Base-by-base conservation (phyloP, 345 rosid genomes). In the Syzygium oleosum region DNA sequence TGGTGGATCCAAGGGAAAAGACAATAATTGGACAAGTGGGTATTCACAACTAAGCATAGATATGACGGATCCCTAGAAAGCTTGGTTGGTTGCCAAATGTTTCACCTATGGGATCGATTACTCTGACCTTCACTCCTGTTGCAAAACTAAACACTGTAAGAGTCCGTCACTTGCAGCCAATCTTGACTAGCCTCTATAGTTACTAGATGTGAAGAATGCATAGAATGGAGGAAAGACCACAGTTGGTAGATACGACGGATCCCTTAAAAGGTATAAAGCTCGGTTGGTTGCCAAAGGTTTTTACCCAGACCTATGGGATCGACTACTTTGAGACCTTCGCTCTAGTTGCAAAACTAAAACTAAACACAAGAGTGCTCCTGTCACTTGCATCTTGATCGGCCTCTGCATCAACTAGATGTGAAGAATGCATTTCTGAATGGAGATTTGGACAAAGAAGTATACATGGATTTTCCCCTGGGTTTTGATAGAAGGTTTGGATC, bases 351-450 rank as follows among this genome's bases (percentile, higher is more conserved):
- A 84, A 84, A 54, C 52, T 51, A 51, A 3, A 34, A 34, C 38
- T 53, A 10, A 43, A 25, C 9, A 68, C 54, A 7, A 34, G 73
- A 14, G 51, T 49, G 68, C 43, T 87, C 13, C 85, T 87, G 16
- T 11, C 86, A 9, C 12, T 78, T 12, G 79, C 29, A 22, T n/a
- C 43, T 41, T 43, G 46, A 43, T 5, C 46, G 4, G 46, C 46
- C 46, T 43, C 6, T 43, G 1, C 1, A 43, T 1, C 46, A 4
- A 43, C 46, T 43, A 6, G 4, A 43, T 43, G 46, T 43, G 46
- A 43, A 43, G 15, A 87, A 87, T 25, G 85, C 85, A 3, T 89
- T 87, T 59, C 68, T 83, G 14, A 78, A 87, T 63, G 77, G 84
- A 3, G 88, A 77, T 25, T 34, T 65, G 13, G 41, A 34, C 22